Evolutionary conservation across 228 moss, liverwort and hornwort species (phyloP), one percentile per base, ranked within the genome.

Genomic region (Sphagnum fallax): DNA sequence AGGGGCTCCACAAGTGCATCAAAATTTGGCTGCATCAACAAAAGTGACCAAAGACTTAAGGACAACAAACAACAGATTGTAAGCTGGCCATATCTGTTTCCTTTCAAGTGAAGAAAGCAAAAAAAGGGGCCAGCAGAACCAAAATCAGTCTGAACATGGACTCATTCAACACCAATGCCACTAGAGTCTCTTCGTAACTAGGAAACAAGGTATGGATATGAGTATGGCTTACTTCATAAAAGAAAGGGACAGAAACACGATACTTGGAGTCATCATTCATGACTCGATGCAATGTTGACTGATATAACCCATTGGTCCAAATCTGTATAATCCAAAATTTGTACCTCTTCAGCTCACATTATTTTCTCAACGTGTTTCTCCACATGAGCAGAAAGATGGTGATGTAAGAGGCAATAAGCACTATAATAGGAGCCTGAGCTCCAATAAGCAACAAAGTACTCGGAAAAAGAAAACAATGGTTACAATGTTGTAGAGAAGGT

Each of bases 231-330:
- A 97, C 96, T 92, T 97, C 97, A 63, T 93, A 97, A 74, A 97
- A 97, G 84, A 90, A 97, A 16, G 97, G 93, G 12, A 89, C 87
- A 60, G 97, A 97, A 0, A 97, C 91, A 63, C 97, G 83, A 72
- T 90, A 97, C 71, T 79, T 80, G 79, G 75, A 79, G 63, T 76
- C 71, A 65, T 78, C 80, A 81, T 87, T 97, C 48, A 91, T 73
- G 32, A 97, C 97, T 53, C 93, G 93, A 78, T 97, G 97, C 6
- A 93, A 48, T 10, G 97, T 93, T 5, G 97, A 82, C 66, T 74
- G 84, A 71, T 97, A 97, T 47, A 87, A 63, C 68, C 97, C 97
- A 73, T 91, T 93, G 74, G 90, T 93, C 97, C 97, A 97, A 73
- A 93, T 85, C 97, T 97, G 75, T 32, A 32, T 2, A 32, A 32